These are phyloP conservation scores for Suillus placidus DNA, from an alignment of 768 basidiomycete genomes.

Conservation along the genomic window DNA sequence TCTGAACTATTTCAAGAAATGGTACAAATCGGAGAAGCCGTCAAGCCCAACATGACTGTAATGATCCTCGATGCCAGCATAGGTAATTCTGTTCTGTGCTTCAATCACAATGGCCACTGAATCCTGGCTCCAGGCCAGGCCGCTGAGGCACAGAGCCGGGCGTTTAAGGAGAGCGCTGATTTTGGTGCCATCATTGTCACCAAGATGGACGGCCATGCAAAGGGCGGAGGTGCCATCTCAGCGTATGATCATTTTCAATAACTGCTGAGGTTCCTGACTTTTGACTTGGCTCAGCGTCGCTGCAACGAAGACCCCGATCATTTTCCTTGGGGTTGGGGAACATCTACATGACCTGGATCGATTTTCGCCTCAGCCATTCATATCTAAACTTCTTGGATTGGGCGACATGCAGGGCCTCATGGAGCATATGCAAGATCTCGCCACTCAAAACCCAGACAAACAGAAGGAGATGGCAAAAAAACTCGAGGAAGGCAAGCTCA, in stretches of 20 bases:
- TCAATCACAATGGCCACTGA: not conserved
- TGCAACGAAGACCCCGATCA: conserved; percentile 98
- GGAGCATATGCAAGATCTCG: conserved; percentile 98
- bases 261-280: not conserved
- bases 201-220: conserved; percentile 99
- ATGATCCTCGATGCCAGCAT: conserved; percentile 97
- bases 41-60: conserved; percentile 95
- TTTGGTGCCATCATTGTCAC: conserved; percentile 99
- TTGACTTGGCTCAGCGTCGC: conserved; percentile 67
- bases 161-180: conserved; percentile 97
- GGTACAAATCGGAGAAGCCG: conserved; percentile 93
- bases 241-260: conserved; percentile 62
- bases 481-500: conserved; percentile 94
- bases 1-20: conserved; percentile 96
- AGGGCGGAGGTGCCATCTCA: conserved; percentile 98
- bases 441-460: conserved; percentile 91
- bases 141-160: conserved; percentile 92
- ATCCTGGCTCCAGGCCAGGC: conserved; percentile 72
- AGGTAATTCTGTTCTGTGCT: conserved; percentile 47
- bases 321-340: conserved; percentile 97
- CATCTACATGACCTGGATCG: conserved; percentile 96
- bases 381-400: conserved; percentile 92
- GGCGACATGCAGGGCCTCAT: conserved; percentile 97
- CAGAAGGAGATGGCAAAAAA: conserved; percentile 99
- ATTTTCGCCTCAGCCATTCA: conserved; percentile 95